Evolutionary conservation across 768 basidiomycete species (phyloP).

Genomic region (Galerina sulciceps): DNA sequence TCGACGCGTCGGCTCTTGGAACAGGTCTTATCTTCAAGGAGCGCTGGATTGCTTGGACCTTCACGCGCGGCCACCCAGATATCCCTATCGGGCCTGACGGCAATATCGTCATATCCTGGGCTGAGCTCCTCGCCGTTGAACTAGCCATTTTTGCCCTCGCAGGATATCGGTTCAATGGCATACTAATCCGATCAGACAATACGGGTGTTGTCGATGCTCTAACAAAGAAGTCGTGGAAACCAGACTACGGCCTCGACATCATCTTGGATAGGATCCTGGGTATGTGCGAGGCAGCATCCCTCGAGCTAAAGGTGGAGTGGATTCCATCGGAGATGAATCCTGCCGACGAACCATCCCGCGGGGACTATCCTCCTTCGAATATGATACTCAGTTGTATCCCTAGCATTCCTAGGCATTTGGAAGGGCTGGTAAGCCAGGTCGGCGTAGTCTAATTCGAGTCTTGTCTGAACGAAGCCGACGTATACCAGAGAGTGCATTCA

Average conservation of each 20-base stretch:
- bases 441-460: too few species aligned
- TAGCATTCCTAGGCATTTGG: too few species aligned
- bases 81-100: conserved; percentile 20
- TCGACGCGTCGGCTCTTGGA: too few species aligned
- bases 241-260: conserved; percentile 28
- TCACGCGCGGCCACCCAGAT: conserved; percentile 25
- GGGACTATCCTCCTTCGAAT: not conserved
- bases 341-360: conserved; percentile 28
- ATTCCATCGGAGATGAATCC: conserved; percentile 27
- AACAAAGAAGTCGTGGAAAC: conserved; percentile 19
- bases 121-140: conserved; percentile 45
- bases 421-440: too few species aligned
- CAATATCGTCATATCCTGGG: conserved; percentile 42
- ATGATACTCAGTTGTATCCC: too few species aligned
- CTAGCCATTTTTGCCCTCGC: conserved; percentile 33
- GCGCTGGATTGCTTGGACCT: conserved; percentile 39
- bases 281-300: conserved; percentile 21
- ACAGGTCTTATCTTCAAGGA: too few species aligned
- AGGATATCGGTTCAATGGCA: conserved; percentile 17
- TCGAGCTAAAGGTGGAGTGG: conserved; percentile 23
- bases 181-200: conserved; percentile 38
- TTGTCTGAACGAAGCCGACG: too few species aligned
- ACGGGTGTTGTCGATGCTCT: conserved; percentile 32
- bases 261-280: conserved; percentile 28
- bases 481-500: too few species aligned